Percentiles rank a stretch among this genome's conserved stretches.
phyloP scores from a whole-genome alignment of 345 rosid genomes.

The Raphanus sativus region DNA sequence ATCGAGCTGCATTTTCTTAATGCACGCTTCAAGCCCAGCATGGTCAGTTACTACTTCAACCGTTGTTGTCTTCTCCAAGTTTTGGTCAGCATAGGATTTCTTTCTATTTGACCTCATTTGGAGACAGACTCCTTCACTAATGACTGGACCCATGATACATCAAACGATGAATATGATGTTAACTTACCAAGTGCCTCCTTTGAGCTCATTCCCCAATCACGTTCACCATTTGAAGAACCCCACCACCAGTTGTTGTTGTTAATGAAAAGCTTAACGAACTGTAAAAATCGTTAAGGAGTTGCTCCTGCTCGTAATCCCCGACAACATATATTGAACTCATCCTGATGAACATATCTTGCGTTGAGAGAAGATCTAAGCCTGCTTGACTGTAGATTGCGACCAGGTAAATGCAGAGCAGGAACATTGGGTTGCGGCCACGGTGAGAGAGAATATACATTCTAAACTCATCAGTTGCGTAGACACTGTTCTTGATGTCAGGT shows the following conservation, averaged over 20 bases:
- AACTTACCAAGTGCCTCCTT: slow-evolving; percentile 54
- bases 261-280: slow-evolving; percentile 55
- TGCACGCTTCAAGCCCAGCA: slow-evolving; percentile 70
- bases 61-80: slow-evolving; percentile 33
- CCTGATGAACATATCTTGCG: slow-evolving; percentile 48
- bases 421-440: slow-evolving; percentile 91
- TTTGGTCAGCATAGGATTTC: slow-evolving; percentile 24
- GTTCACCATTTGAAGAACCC: slow-evolving; percentile 83
- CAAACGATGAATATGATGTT: slow-evolving; percentile 42
- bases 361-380: slow-evolving; percentile 79
- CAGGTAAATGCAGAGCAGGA: slow-evolving; percentile 77
- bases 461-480: slow-evolving; percentile 89
- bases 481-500: slow-evolving; percentile 91
- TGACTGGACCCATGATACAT: slow-evolving; percentile 88
- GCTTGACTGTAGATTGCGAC: slow-evolving; percentile 80
- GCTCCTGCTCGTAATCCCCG: slow-evolving; percentile 76
- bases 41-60: slow-evolving; percentile 55
- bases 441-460: slow-evolving; percentile 79
- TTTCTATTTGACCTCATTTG: slow-evolving; percentile 58
- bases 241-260: slow-evolving; percentile 54
- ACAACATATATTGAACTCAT: slow-evolving; percentile 59
- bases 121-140: slow-evolving; percentile 64
- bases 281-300: slow-evolving; percentile 57
- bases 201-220: slow-evolving; percentile 62
- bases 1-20: slow-evolving; percentile 84